Evolutionary conservation across 163 green algal genomes (phyloP).

Genomic region (Scenedesmus sp.): DNA sequence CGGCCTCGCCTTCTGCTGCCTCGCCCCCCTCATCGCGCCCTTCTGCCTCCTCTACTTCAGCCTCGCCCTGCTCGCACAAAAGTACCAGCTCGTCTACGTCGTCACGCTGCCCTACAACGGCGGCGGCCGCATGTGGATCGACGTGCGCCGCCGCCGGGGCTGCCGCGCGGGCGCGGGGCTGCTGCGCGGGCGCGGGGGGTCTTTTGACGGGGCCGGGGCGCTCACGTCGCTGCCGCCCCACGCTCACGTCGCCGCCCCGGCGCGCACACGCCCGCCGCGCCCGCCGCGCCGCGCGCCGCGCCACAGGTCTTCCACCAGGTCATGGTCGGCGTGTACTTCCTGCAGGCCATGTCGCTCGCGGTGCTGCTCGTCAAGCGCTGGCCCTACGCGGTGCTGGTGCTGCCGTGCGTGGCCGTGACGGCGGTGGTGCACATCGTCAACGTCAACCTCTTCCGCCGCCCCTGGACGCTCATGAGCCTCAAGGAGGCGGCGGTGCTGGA

Average conservation of each 20-base stretch:
- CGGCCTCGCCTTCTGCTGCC: slow-evolving; percentile 69
- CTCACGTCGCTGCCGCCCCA: too few relatives aligned
- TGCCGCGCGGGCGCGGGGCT: too few relatives aligned
- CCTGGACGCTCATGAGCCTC: slow-evolving; percentile 35
- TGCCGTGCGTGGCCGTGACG: slow-evolving; percentile 41
- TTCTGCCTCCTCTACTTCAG: slow-evolving; percentile 74
- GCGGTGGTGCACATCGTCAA: slow-evolving; percentile 26
- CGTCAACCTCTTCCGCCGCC: slow-evolving; percentile 30
- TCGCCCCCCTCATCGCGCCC: slow-evolving; percentile 70
- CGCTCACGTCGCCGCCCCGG: too few relatives aligned
- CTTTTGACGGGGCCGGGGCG: too few relatives aligned
- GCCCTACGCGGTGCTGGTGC: slow-evolving; percentile 37
- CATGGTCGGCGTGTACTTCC: slow-evolving; percentile 55
- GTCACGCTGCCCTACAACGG: slow-evolving; percentile 63
- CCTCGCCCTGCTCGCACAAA: slow-evolving; percentile 55
- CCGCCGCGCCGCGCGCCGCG: too few relatives aligned
- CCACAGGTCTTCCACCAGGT: slow-evolving; percentile 55
- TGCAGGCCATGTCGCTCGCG: slow-evolving; percentile 59
- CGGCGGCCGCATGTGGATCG: slow-evolving; percentile 56
- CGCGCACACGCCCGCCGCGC: too few relatives aligned
- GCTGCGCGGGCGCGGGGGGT: too few relatives aligned
- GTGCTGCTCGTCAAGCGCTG: slow-evolving; percentile 62
- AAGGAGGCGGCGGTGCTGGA: slow-evolving; percentile 43
- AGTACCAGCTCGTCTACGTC: slow-evolving; percentile 77
- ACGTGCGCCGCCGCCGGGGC: too few relatives aligned